phyloP scores from a whole-genome alignment of 805 yeast species.

The Yamadazyma tumulicola region DNA sequence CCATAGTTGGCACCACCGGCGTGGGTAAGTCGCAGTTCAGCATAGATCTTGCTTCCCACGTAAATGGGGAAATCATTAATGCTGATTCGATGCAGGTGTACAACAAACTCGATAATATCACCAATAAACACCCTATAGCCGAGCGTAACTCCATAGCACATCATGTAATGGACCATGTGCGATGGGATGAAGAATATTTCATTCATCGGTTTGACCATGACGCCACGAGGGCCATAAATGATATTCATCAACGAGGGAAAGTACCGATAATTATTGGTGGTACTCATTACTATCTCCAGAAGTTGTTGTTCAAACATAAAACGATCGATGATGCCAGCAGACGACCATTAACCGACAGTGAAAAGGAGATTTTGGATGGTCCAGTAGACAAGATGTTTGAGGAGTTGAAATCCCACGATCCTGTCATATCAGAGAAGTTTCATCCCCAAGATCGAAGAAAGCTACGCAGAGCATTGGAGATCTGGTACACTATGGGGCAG shows the following conservation, averaged over 20 bases:
- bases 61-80: constrained; percentile 87
- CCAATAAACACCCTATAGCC: constrained; percentile 85
- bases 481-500: constrained; percentile 62
- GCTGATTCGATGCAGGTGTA: constrained; percentile 98
- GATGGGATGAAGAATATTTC: constrained; percentile 77
- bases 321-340: constrained; percentile 42
- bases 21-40: constrained; percentile 91
- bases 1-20: constrained; percentile 91
- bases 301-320: constrained; percentile 66
- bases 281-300: constrained; percentile 88
- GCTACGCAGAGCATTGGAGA: constrained; percentile 75
- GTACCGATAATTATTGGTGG: constrained; percentile 92
- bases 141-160: constrained; percentile 78
- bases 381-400: constrained; percentile 49
- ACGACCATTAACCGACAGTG: constrained; percentile 30
- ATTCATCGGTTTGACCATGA: constrained; percentile 76
- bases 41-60: constrained; percentile 70
- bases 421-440: constrained; percentile 69
- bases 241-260: constrained; percentile 64
- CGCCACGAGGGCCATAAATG: constrained; percentile 59
- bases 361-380: constrained; percentile 48
- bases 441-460: constrained; percentile 90
- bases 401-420: constrained; percentile 56
- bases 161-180: constrained; percentile 82
- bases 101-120: constrained; percentile 63